Conservation (phyloP, 768 basidiomycete species). For the Exidia glandulosa region DNA sequence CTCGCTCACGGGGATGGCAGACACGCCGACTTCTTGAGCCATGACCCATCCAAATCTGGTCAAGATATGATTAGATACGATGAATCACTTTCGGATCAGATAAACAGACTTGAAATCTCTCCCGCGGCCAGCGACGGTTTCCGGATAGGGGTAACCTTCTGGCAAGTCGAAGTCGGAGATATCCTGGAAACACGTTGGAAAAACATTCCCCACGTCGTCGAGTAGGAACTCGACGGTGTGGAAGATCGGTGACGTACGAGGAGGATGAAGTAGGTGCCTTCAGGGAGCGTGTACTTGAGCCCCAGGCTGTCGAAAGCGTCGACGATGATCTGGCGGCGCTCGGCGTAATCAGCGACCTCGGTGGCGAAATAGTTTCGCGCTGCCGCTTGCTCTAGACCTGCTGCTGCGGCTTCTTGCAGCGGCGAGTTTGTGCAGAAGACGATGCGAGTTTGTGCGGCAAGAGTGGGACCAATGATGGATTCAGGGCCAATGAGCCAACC, state of each 20-base stretch:
- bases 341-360: constrained; percentile 68
- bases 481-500: constrained; percentile 91
- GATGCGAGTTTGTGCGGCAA: constrained; percentile 87
- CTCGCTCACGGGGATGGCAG: constrained; percentile 91
- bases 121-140: constrained; percentile 63
- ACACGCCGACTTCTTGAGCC: constrained; percentile 80
- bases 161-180: constrained; percentile 71
- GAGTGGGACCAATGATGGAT: constrained; percentile 72
- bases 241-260: constrained; percentile 36
- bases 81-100: not conserved
- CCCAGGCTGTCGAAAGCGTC: constrained; percentile 76
- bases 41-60: constrained; percentile 66
- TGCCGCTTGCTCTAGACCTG: constrained; percentile 72
- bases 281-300: constrained; percentile 74
- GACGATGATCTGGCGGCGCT: constrained; percentile 63
- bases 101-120: constrained; percentile 67
- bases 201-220: not conserved
- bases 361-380: constrained; percentile 66
- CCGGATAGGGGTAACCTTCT: constrained; percentile 73
- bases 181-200: constrained; percentile 36
- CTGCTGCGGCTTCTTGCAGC: constrained; percentile 85
- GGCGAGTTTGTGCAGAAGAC: constrained; percentile 94
- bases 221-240: not conserved
- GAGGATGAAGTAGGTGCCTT: constrained; percentile 87
- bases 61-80: not conserved